phyloP scores from a whole-genome alignment of 306 rosid species.

The Fagus sylvatica region DNA sequence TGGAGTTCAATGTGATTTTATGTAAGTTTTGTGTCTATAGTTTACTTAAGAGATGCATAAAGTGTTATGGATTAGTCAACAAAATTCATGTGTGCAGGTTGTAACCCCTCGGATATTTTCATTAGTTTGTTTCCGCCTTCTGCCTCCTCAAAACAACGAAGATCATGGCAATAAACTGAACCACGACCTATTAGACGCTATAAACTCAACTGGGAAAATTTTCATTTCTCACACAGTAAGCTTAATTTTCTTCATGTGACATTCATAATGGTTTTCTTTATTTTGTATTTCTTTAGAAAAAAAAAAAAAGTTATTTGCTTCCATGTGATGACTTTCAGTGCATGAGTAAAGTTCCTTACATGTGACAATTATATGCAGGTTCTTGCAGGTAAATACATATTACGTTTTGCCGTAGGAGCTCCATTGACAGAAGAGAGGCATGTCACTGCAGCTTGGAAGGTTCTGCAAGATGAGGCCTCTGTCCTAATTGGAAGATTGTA shows the following conservation, averaged over 20 bases:
- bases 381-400: constrained; percentile 65
- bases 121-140: constrained; percentile 81
- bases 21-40: constrained; percentile 11
- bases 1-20: not conserved
- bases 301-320: not conserved
- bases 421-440: constrained; percentile 90
- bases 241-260: not conserved
- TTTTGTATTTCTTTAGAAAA: not conserved
- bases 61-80: constrained; percentile 12
- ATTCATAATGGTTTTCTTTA: not conserved
- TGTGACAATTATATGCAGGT: constrained; percentile 58
- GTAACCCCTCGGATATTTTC: constrained; percentile 72
- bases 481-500: constrained; percentile 47
- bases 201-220: constrained; percentile 71
- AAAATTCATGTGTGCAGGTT: constrained; percentile 41
- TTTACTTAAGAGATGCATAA: not conserved
- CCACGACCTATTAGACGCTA: constrained; percentile 55
- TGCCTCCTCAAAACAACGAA: constrained; percentile 48
- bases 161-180: constrained; percentile 60
- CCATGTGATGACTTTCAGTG: not conserved
- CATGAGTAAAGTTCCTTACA: constrained; percentile 2
- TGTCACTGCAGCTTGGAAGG: constrained; percentile 68
- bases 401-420: constrained; percentile 88
- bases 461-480: constrained; percentile 74
- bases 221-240: constrained; percentile 90